phyloP scores from a whole-genome alignment of 441 rosid genomes.

The Sinapis alba region DNA sequence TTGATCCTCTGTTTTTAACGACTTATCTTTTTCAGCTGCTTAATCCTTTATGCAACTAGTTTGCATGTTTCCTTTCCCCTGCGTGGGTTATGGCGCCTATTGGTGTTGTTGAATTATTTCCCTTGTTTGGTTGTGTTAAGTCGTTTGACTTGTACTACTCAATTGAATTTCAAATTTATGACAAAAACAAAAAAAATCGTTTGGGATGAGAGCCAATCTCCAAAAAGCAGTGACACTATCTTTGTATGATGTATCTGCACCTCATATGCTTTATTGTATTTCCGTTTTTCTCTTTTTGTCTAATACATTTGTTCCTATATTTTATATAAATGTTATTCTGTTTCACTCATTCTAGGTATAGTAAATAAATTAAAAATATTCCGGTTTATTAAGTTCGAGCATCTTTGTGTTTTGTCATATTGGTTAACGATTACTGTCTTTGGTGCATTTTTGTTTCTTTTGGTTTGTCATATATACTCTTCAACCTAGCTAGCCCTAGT shows the following conservation, averaged over 20 bases:
- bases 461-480: background rate
- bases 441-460: background rate
- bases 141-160: no score
- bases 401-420: background rate
- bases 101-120: no score
- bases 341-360: background rate
- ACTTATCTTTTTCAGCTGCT: no score
- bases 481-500: conserved; percentile 13
- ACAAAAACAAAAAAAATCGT: no score
- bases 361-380: background rate
- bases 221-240: conserved; percentile 39
- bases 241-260: conserved; percentile 35
- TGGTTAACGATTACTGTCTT: conserved; percentile 5
- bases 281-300: background rate
- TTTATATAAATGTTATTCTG: background rate
- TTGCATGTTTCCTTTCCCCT: no score
- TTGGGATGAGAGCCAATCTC: conserved; percentile 44
- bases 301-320: background rate
- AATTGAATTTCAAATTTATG: no score
- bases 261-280: conserved; percentile 28
- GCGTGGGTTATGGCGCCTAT: no score
- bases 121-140: no score
- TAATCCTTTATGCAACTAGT: no score
- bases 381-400: background rate
- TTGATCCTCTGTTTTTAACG: no score